Percentiles rank a stretch among this genome's conserved stretches.
Evolutionary conservation across 169 alveolate species (phyloP).

Genomic region (Plasmodium reichenowi): DNA sequence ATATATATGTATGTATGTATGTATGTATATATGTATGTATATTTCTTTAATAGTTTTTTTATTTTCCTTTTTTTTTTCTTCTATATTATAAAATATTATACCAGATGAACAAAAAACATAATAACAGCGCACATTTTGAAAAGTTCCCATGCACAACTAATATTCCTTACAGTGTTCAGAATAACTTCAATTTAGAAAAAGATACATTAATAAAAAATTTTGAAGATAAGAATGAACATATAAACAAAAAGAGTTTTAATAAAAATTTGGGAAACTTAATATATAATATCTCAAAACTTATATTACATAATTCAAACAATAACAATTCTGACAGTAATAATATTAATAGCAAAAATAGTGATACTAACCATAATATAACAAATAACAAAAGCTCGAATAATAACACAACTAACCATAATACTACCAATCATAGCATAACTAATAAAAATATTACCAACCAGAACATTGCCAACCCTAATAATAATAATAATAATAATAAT

Average conservation of each 20-base stretch:
- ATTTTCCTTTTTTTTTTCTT: slow-evolving; percentile 7
- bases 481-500: not conserved
- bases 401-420: not conserved
- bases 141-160: slow-evolving; percentile 32
- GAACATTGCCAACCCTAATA: not conserved
- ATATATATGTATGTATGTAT: not conserved
- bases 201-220: slow-evolving; percentile 17
- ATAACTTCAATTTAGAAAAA: slow-evolving; percentile 14
- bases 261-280: slow-evolving; percentile 39
- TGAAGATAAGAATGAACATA: slow-evolving; percentile 45
- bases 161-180: slow-evolving; percentile 2
- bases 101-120: slow-evolving; percentile 43
- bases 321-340: slow-evolving; percentile 18
- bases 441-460: not conserved
- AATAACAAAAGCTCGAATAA: not conserved
- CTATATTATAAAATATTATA: not conserved
- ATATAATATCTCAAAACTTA: slow-evolving; percentile 66
- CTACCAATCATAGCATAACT: not conserved
- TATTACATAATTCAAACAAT: slow-evolving; percentile 28
- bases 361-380: not conserved
- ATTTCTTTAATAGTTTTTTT: slow-evolving; percentile 27
- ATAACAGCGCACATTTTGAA: slow-evolving; percentile 15
- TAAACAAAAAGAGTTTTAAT: slow-evolving; percentile 26
- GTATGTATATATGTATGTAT: slow-evolving; percentile 11
- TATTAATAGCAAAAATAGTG: slow-evolving; percentile 1